A percentile compares a stretch with the other conserved stretches of the same genome.
Evolutionary conservation across 352 stramenopile species (phyloP).

Genomic region (Globisporangium perplexum): DNA sequence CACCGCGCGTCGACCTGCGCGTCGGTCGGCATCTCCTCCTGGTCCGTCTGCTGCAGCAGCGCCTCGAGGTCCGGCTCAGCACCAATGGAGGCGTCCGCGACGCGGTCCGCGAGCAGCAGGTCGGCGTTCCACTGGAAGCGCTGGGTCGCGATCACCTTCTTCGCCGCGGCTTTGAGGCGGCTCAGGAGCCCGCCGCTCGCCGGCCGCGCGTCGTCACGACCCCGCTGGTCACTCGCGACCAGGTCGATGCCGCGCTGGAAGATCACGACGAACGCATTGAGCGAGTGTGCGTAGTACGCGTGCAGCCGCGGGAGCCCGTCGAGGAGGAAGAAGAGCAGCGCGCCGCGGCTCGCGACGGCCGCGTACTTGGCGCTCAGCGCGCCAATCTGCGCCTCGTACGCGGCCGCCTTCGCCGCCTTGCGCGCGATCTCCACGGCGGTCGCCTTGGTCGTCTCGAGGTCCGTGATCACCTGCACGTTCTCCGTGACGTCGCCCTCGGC

Average conservation of each 20-base stretch:
- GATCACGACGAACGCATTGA: slow-evolving; percentile 94
- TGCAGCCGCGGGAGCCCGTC: slow-evolving; percentile 91
- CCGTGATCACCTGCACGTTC: slow-evolving; percentile 94
- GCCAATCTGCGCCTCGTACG: slow-evolving; percentile 78
- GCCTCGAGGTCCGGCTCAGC: slow-evolving; percentile 57
- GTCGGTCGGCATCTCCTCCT: slow-evolving; percentile 50
- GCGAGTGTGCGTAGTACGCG: slow-evolving; percentile 94
- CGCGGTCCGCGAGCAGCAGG: slow-evolving; percentile 65
- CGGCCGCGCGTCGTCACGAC: slow-evolving; percentile 6
- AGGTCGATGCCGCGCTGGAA: slow-evolving; percentile 94
- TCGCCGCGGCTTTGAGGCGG: slow-evolving; percentile 74
- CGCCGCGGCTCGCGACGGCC: slow-evolving; percentile 86
- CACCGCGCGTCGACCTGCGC: slow-evolving; percentile 53
- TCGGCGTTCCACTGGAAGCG: slow-evolving; percentile 87
- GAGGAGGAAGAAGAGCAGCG: slow-evolving; percentile 95
- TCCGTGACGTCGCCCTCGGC: slow-evolving; percentile 89
- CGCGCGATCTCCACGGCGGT: slow-evolving; percentile 83
- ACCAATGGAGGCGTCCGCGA: slow-evolving; percentile 33
- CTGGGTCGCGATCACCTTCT: slow-evolving; percentile 80
- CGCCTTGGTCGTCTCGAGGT: slow-evolving; percentile 91
- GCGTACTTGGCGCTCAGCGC: slow-evolving; percentile 89
- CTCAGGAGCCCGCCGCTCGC: slow-evolving; percentile 32
- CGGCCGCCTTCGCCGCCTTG: slow-evolving; percentile 70
- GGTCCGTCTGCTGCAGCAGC: slow-evolving; percentile 55
- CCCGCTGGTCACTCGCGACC: slow-evolving; percentile 42